Conservation (phyloP, 345 rosid genomes). For the Citrus hindsii region DNA sequence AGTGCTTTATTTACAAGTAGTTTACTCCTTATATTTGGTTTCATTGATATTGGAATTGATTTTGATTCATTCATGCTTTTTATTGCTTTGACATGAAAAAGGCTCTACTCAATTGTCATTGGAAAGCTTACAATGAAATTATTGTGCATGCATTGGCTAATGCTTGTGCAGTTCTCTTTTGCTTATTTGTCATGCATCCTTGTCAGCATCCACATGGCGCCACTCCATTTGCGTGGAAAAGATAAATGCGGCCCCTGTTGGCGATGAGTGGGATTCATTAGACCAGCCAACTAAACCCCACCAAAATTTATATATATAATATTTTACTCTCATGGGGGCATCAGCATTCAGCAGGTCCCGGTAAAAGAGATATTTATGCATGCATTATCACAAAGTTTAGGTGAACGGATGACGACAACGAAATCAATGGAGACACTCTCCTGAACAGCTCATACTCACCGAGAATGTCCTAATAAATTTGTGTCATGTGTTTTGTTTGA, state of each 20-base stretch:
- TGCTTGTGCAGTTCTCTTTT: background rate
- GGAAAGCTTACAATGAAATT: background rate
- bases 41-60: background rate
- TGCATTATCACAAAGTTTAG: background rate
- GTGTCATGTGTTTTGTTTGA: background rate
- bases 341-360: too few relatives aligned
- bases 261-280: background rate
- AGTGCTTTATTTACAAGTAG: background rate
- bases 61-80: background rate
- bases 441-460: conserved; percentile 3
- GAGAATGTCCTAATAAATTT: background rate
- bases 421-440: background rate
- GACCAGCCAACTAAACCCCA: background rate
- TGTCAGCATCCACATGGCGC: background rate
- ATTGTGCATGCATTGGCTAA: conserved; percentile 26
- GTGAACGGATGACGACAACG: background rate
- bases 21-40: background rate
- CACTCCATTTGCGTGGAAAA: background rate
- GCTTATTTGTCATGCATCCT: conserved; percentile 19
- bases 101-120: background rate
- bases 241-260: background rate
- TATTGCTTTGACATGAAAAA: background rate
- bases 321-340: background rate
- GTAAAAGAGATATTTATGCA: too few relatives aligned
- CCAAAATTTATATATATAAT: background rate